Base-by-base conservation (phyloP, 192 early-diverging fungal species). In the Chytriomyces sp. region DNA sequence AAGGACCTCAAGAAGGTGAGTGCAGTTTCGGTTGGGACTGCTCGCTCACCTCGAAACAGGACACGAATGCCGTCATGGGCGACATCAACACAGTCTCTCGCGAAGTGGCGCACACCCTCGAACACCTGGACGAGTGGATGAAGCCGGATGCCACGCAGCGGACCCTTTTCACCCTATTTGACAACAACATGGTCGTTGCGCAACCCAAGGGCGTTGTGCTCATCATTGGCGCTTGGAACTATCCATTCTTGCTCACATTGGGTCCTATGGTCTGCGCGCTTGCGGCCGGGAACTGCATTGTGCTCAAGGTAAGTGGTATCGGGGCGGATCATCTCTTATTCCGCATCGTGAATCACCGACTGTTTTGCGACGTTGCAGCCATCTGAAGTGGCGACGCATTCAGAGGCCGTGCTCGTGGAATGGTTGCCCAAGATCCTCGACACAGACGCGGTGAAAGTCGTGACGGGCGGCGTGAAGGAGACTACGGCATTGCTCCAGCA, bases 201-300 rank as follows among this genome's bases (percentile, higher is more conserved):
- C 89, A 92, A 17, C 94, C 96, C 4, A 78, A 89, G 54, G 95
- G 95, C 61, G 82, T 90, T 14, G 89, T 91, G 7, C 8, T 4
- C 33, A 52, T 72, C n/a, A 36, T 49, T 37, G n/a, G 52, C 52
- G 7, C 58, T 34, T 64, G 44, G 64, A 65, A 52, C 53, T 75
- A 69, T 70, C 75, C 87, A 26, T 71, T 90, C 28, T 80, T 88
- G 31, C 79, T 98, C 19, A 25, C 85, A 33, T 63, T 96, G 5
- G 71, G 79, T 25, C 94, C 96, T 5, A 70, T 94, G 28, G 82
- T 91, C 2, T 88, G 90, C 22, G 93, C 94, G 5, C 84, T 98
- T 72, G 94, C 94, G 10, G 96, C 92, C 4, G 96, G 96, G 22
- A 96, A 96, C 83, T 88, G 88, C 4, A 77, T 73, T 25, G 49